A percentile compares a stretch with the other conserved stretches of the same genome.
Conservation (phyloP, 306 rosid genomes). For the Pterocarpus santalinus region DNA sequence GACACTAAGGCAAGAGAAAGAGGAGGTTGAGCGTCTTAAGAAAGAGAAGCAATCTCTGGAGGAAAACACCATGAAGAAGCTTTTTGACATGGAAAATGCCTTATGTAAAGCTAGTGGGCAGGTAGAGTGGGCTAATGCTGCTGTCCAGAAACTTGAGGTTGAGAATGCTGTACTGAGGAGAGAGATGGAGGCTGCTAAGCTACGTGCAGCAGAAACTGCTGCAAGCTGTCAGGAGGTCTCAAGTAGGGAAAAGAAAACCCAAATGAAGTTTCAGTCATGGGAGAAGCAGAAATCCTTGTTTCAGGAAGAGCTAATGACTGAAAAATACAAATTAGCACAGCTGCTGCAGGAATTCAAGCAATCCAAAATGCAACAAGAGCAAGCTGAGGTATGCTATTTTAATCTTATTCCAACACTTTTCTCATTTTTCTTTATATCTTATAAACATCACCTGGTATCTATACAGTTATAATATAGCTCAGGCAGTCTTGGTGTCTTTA, state of each 20-base stretch:
- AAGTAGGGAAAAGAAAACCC: constrained; percentile 76
- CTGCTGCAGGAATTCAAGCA: constrained; percentile 68
- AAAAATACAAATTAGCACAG: constrained; percentile 62
- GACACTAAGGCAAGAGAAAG: constrained; percentile 79
- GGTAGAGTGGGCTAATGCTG: constrained; percentile 80
- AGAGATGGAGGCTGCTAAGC: constrained; percentile 83
- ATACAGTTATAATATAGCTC: neutral
- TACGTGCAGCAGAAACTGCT: constrained; percentile 73
- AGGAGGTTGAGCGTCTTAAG: constrained; percentile 81
- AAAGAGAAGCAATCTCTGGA: constrained; percentile 82
- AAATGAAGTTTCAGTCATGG: constrained; percentile 77
- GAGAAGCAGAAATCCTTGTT: constrained; percentile 75
- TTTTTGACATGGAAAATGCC: constrained; percentile 90
- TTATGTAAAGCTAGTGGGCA: constrained; percentile 84
- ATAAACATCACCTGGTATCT: constrained; percentile 24
- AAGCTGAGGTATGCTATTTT: constrained; percentile 67
- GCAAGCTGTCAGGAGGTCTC: constrained; percentile 79
- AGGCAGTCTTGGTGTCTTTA: neutral
- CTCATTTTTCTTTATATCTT: constrained; percentile 15
- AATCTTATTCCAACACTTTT: constrained; percentile 25
- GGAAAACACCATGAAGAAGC: constrained; percentile 86
- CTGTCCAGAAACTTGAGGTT: constrained; percentile 75
- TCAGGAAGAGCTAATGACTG: constrained; percentile 67
- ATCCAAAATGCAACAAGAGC: constrained; percentile 71
- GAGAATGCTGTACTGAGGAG: constrained; percentile 75